Base-by-base conservation (phyloP, 208 protist species). In the Trypanosoma cruzi region DNA sequence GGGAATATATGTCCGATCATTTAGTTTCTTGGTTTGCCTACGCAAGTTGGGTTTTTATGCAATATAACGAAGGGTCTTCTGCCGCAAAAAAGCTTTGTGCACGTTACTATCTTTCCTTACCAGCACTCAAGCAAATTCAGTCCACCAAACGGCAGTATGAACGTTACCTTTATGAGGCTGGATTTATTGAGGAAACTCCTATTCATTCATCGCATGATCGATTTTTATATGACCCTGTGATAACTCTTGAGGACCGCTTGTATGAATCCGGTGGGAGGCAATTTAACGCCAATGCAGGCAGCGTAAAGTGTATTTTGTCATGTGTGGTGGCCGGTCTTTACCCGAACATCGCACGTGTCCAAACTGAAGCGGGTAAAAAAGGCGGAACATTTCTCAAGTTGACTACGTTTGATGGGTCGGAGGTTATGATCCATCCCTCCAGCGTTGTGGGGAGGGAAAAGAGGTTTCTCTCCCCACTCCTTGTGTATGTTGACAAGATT, bases 401-500 rank as follows among this genome's bases (percentile, higher is more conserved):
- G 7, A 68, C 42, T 32, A 90, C 90, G n/a, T 91, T 93, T 63
- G 87, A 96, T 68, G 90, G 89, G 55, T 88, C 82, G 11, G 88
- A 94, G 49, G 92, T 88, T 53, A 71, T 94, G 4, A 59, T 98
- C 34, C 97, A 98, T 71, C 96, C 97, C 6, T 92, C 86, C 32
- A 97, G 94, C 46, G 89, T 98, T 42, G 89, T 87, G n/a, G 77
- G 85, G 1, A 81, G 83, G 49, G 86, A 88, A 50, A 84, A 73
- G n/a, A 62, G 82, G 6, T 91, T 93, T 48, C 42, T 73, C 14
- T 89, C 90, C 4, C 85, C 79, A 26, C 88, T 97, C 49, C 71
- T 98, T 31, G 88, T 98, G 3, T 99, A 97, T 84, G 80, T 95
- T 60, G 95, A 99, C 59, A 98, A 98, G 73, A 77, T 98, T 0